Conservation (phyloP, 257 asterid species). For the Nicotiana noctiflora region DNA sequence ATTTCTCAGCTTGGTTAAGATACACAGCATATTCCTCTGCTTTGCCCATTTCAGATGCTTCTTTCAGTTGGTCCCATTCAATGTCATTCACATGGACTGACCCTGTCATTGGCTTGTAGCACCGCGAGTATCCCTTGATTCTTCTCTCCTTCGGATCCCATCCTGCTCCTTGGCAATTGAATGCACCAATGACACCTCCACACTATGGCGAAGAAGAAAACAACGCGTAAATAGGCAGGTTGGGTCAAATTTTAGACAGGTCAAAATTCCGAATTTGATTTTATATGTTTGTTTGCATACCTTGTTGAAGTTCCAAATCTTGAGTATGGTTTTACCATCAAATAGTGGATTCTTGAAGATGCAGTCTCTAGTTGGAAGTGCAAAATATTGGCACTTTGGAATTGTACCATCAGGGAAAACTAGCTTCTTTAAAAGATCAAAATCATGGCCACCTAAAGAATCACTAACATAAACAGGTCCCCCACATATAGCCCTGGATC, state of each 20-base stretch:
- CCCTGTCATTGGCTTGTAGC: conserved; percentile 5
- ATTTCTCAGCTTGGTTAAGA: conserved; percentile 16
- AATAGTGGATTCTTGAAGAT: conserved; percentile 52
- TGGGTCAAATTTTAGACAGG: too few species aligned
- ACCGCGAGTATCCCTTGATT: conserved; percentile 9
- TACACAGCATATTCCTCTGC: conserved; percentile 27
- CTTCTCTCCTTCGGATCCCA: conserved; percentile 39
- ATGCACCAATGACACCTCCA: too few species aligned
- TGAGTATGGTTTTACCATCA: conserved; percentile 64
- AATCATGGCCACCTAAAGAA: conserved; percentile 54
- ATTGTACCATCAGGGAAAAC: conserved; percentile 64
- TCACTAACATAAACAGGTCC: conserved; percentile 38
- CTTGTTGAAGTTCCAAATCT: conserved; percentile 75
- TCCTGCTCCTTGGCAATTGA: conserved; percentile 73
- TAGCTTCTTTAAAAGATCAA: conserved; percentile 48
- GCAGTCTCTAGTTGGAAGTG: conserved; percentile 61
- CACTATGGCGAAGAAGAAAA: too few species aligned
- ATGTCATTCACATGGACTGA: conserved; percentile 20
- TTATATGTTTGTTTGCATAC: background rate
- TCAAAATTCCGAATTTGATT: too few species aligned
- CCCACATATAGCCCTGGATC: conserved; percentile 34
- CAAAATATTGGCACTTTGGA: conserved; percentile 51
- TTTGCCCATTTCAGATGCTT: conserved; percentile 18
- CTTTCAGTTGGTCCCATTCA: conserved; percentile 37
- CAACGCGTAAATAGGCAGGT: too few species aligned